Percentiles rank a stretch among this genome's conserved stretches.
phyloP scores from a whole-genome alignment of 164 flowering plant genomes.

The Vitis vinifera region ASM3070453v1 NC_081817.1:5351501-5352000 shows the following conservation, averaged over 20 bases:
- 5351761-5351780: constrained; percentile 5
- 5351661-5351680: constrained; percentile 17
- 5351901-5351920: constrained; percentile 73
- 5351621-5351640: too few relatives aligned
- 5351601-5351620: constrained; percentile 3
- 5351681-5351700: constrained; percentile 8
- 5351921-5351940: constrained; percentile 85
- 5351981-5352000: constrained; percentile 51
- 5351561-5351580: constrained; percentile 47
- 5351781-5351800: constrained; percentile 2
- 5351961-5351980: constrained; percentile 45
- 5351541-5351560: constrained; percentile 41
- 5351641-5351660: constrained; percentile 11
- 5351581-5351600: constrained; percentile 42
- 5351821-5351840: constrained; percentile 62
- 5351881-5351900: constrained; percentile 37
- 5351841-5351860: constrained; percentile 66
- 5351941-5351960: constrained; percentile 47
- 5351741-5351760: constrained; percentile 32
- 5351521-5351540: constrained; percentile 11
- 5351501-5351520: too few relatives aligned
- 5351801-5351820: constrained; percentile 31
- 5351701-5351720: constrained; percentile 37
- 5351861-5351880: constrained; percentile 34
- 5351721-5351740: constrained; percentile 57